Percentiles rank a stretch among this genome's conserved stretches.
Conservation (phyloP, 1,284 basidiomycete genomes). For the Cutaneotrichosporon mucoides region DNA sequence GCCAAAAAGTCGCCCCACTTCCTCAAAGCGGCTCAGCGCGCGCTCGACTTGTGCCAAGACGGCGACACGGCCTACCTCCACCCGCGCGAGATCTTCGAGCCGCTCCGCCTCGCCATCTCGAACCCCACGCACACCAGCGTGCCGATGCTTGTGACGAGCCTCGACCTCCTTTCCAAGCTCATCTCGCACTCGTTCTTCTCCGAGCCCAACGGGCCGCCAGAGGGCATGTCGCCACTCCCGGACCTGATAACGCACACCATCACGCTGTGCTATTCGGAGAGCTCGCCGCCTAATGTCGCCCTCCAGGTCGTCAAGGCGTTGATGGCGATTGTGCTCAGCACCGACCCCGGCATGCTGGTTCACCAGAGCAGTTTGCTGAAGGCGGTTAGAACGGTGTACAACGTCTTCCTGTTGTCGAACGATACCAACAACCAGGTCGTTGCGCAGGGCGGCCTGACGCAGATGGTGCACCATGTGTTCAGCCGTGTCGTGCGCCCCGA, state of each 20-base stretch:
- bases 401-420: constrained; percentile 83
- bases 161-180: constrained; percentile 94
- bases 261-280: constrained; percentile 83
- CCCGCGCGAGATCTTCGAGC: constrained; percentile 85
- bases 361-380: constrained; percentile 92
- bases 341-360: constrained; percentile 65
- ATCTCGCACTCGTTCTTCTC: constrained; percentile 92
- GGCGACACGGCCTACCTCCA: constrained; percentile 53
- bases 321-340: constrained; percentile 78
- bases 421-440: constrained; percentile 92
- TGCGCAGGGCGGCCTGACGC: constrained; percentile 90
- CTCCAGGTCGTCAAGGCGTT: constrained; percentile 93
- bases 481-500: constrained; percentile 55
- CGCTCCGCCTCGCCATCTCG: constrained; percentile 77
- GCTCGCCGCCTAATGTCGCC: constrained; percentile 80
- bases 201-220: constrained; percentile 53
- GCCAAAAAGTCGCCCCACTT: constrained; percentile 78
- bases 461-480: constrained; percentile 96
- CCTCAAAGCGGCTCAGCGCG: constrained; percentile 72
- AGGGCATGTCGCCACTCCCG: constrained; percentile 64
- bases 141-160: constrained; percentile 85
- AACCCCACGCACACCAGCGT: constrained; percentile 74
- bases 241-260: constrained; percentile 91
- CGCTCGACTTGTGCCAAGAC: constrained; percentile 73
- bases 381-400: constrained; percentile 93